Conservation (phyloP, 169 alveolate genomes). For the Plasmodium gonderi region DNA sequence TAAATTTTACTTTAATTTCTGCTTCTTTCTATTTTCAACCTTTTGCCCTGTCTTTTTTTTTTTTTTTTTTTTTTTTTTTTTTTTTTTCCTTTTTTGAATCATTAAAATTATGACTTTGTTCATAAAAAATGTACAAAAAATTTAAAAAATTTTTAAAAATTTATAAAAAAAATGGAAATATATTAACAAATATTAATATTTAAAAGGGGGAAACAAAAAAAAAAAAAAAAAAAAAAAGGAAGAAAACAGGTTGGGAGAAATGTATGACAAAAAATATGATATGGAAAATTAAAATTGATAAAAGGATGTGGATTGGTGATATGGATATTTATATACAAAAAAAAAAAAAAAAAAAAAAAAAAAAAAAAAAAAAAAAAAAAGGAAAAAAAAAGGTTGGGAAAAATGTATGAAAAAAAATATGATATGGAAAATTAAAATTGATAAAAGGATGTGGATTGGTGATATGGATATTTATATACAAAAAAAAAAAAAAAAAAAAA, state of each 20-base stretch:
- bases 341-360: neutral
- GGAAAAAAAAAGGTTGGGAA: neutral
- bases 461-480: neutral
- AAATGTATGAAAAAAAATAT: too few relatives aligned
- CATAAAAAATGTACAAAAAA: neutral
- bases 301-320: neutral
- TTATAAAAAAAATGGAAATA: neutral
- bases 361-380: neutral
- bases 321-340: neutral
- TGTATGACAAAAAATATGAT: too few relatives aligned
- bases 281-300: too few relatives aligned
- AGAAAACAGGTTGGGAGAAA: neutral
- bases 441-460: neutral
- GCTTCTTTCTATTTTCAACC: neutral
- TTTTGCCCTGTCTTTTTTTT: neutral
- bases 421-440: too few relatives aligned
- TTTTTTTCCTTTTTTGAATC: neutral
- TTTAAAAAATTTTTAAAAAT: neutral
- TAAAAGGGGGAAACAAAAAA: neutral
- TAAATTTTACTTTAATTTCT: too few relatives aligned
- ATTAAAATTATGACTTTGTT: constrained; percentile 14
- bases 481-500: constrained; percentile 1
- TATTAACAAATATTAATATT: neutral
- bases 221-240: neutral
- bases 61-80: neutral